phyloP scores from a whole-genome alignment of 306 rosid species.

The Spatholobus suberectus region DNA sequence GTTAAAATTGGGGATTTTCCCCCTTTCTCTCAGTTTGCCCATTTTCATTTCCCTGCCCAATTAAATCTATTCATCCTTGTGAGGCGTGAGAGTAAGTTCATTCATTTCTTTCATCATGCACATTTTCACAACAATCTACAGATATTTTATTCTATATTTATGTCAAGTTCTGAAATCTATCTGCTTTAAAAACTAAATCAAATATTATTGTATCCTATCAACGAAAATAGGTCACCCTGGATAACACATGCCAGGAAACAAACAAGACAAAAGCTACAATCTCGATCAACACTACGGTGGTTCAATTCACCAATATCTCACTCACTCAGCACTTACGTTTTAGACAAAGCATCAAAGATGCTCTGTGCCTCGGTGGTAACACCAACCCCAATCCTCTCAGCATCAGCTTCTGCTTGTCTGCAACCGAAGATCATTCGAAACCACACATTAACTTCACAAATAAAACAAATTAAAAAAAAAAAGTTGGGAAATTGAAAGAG shows the following conservation, averaged over 20 bases:
- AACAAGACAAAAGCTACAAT: neutral
- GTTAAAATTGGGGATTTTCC: neutral
- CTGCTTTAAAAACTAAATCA: neutral
- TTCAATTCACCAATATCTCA: neutral
- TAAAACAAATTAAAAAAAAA: neutral
- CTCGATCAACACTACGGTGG: neutral
- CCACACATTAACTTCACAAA: neutral
- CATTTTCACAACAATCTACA: neutral
- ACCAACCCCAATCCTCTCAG: slow-evolving; percentile 95
- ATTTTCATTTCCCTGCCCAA: neutral
- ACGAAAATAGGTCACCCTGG: too few species aligned
- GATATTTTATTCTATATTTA: neutral
- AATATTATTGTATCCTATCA: neutral
- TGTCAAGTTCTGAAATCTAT: neutral
- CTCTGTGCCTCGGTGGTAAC: slow-evolving; percentile 89
- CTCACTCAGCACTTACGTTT: slow-evolving; percentile 72
- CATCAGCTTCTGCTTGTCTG: slow-evolving; percentile 89
- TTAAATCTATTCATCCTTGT: neutral
- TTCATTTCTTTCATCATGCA: neutral
- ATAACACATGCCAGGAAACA: slow-evolving; percentile 11
- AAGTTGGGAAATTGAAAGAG: neutral
- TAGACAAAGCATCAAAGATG: slow-evolving; percentile 89
- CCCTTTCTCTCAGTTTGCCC: neutral
- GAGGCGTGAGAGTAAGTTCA: neutral
- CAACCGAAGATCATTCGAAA: neutral